Base-by-base conservation (phyloP, 345 rosid species). In the Reutealis trisperma region DNA sequence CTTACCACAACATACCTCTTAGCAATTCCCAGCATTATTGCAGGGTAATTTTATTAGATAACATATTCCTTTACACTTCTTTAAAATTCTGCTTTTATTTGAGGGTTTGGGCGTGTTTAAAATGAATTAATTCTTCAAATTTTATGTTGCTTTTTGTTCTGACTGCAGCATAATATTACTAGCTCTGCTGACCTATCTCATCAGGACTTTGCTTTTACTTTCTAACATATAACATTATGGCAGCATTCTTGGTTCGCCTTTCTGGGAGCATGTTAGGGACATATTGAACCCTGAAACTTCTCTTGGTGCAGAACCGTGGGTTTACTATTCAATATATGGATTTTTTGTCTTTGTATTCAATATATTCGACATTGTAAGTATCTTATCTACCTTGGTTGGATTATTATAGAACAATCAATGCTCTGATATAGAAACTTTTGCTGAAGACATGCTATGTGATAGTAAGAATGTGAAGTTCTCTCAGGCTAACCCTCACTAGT, bases 361-460 rank as follows among this genome's bases (percentile, higher is more conserved):
- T 82, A 95, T 95, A 75, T 95, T 93, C 81, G 99, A 95, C 88
- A 95, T 91, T 70, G 98, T 95, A 80, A 95, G 98, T 89, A 55
- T 75, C 74, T 78, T 49, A 24, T 80, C 52, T 65, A 54, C 76
- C 59, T 72, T 52, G 1, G 55, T 67, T 59, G 66, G 60, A 42
- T 68, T 51, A 49, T 44, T 37, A 44, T 70, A 27, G 49, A 34
- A 15, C n/a, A 54, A 37, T 55, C 12, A 19, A 54, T 65, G 78
- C 76, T 24, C 24, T 65, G 51, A 30, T 24, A 55, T 64, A 45
- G 70, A 45, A 69, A 62, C 70, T 60, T 32, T 24, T 32, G 24
- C 57, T 6, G 4, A 49, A 16, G 10, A 49, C 27, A 30, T 52
- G 8, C 32, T 49, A 52, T 30, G 21, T 11, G 14, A 16, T 55